Percentiles rank a stretch among this genome's conserved stretches.
Conservation (phyloP, 2,329 filamentous ascomycete species). For the Botrytis byssoidea region DNA sequence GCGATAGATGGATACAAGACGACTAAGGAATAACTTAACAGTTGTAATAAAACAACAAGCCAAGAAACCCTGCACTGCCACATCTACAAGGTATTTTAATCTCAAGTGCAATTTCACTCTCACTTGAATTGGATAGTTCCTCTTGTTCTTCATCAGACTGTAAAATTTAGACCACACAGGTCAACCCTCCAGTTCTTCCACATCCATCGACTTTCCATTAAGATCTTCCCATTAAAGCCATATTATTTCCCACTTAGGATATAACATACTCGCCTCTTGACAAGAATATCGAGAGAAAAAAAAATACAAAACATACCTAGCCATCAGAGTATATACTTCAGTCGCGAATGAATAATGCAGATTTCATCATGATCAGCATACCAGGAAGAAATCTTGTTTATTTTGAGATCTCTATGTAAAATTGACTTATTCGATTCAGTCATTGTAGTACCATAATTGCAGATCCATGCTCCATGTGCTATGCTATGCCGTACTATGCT, state of each 20-base stretch:
- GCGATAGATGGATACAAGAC: background rate
- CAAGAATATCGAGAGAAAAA: no score
- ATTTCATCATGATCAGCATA: background rate
- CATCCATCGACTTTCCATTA: background rate
- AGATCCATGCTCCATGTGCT: background rate
- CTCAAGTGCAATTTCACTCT: background rate
- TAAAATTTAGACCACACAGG: background rate
- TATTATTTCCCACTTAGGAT: background rate
- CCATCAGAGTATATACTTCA: background rate
- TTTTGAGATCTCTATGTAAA: background rate
- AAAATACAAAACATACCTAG: background rate
- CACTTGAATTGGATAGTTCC: no score
- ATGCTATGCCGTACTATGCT: slow-evolving; percentile 2
- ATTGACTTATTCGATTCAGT: background rate
- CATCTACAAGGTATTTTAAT: background rate
- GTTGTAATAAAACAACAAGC: background rate
- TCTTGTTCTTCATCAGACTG: background rate
- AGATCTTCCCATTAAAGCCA: background rate
- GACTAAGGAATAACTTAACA: background rate
- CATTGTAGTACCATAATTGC: background rate
- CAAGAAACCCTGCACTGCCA: background rate
- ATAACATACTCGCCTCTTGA: background rate
- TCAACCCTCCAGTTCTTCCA: background rate
- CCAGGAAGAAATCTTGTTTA: background rate
- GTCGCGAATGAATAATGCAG: no score